These are phyloP conservation scores for Myochromella boudieri DNA, from an alignment of 768 basidiomycete genomes.

Conservation along the genomic window DNA sequence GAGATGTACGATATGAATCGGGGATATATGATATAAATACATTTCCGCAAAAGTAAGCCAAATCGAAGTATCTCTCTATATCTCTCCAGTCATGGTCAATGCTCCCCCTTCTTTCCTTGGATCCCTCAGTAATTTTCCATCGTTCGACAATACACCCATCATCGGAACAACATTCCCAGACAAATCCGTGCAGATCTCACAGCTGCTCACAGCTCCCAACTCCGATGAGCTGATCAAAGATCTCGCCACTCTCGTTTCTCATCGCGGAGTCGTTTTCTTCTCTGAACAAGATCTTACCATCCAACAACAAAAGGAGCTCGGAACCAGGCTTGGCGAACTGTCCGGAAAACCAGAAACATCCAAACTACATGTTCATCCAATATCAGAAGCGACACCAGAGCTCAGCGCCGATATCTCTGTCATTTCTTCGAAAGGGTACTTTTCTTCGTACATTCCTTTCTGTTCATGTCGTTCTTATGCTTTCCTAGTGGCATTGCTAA, in stretches of 20 bases:
- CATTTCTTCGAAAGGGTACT: constrained; percentile 45
- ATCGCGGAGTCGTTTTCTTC: constrained; percentile 69
- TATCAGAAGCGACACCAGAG: constrained; percentile 47
- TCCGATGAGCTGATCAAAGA: constrained; percentile 52
- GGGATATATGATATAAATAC: too few relatives aligned
- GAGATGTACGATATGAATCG: too few relatives aligned
- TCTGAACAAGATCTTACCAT: constrained; percentile 49
- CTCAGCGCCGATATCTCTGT: constrained; percentile 54
- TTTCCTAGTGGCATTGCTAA: constrained; percentile 36
- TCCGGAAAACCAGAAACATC: constrained; percentile 47
- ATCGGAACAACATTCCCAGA: constrained; percentile 56
- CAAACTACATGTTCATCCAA: constrained; percentile 57
- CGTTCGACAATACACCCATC: constrained; percentile 46
- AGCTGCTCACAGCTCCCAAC: constrained; percentile 42
- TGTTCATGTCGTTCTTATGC: not conserved
- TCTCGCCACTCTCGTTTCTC: constrained; percentile 51
- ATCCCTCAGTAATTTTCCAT: constrained; percentile 34
- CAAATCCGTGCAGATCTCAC: constrained; percentile 43
- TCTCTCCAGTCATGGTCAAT: not conserved
- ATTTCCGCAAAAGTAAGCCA: too few relatives aligned
- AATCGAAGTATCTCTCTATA: too few relatives aligned
- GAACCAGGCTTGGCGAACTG: constrained; percentile 44
- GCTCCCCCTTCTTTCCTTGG: constrained; percentile 3
- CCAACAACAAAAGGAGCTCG: constrained; percentile 52
- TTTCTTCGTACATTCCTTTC: not conserved